These are phyloP conservation scores for Hypomontagnella submonticulosa DNA, from an alignment of 495 filamentous ascomycete genomes.

Conservation along the genomic window DNA sequence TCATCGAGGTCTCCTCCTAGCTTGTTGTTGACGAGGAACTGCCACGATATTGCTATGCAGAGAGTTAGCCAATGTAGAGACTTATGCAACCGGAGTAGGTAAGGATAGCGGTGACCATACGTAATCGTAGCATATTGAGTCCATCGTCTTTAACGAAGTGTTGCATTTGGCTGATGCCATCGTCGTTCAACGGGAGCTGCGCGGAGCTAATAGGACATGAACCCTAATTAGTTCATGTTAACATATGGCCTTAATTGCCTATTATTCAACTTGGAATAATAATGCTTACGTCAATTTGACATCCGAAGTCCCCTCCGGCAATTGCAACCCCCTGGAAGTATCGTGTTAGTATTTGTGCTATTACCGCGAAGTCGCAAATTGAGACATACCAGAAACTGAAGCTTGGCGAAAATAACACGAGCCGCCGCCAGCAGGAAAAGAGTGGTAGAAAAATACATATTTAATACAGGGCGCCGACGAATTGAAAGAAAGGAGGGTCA, in stretches of 20 bases:
- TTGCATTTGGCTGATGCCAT: slow-evolving; percentile 61
- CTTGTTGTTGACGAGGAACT: slow-evolving; percentile 61
- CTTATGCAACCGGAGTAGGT: background rate
- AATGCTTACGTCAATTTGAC: slow-evolving; percentile 57
- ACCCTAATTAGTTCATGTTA: slow-evolving; percentile 45
- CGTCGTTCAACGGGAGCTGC: slow-evolving; percentile 52
- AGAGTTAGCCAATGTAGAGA: slow-evolving; percentile 6
- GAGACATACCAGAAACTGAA: slow-evolving; percentile 49
- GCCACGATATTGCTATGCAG: slow-evolving; percentile 60
- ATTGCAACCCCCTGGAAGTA: slow-evolving; percentile 53
- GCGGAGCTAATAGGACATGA: slow-evolving; percentile 47
- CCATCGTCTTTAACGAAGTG: slow-evolving; percentile 61
- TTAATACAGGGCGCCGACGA: slow-evolving; percentile 34
- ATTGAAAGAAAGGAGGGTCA: slow-evolving; percentile 26
- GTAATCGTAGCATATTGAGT: slow-evolving; percentile 65
- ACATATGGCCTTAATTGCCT: slow-evolving; percentile 1
- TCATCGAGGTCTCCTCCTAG: slow-evolving; percentile 56
- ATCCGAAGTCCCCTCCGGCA: slow-evolving; percentile 64
- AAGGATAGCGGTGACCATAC: slow-evolving; percentile 43
- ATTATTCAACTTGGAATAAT: background rate
- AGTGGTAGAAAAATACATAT: slow-evolving; percentile 37
- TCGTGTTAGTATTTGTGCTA: slow-evolving; percentile 16
- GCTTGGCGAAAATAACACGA: slow-evolving; percentile 44
- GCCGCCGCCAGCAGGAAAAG: slow-evolving; percentile 35
- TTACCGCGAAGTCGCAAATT: background rate